These are phyloP conservation scores for Hyphopichia homilentoma DNA, from an alignment of 805 yeast species.

Conservation along the genomic window DNA sequence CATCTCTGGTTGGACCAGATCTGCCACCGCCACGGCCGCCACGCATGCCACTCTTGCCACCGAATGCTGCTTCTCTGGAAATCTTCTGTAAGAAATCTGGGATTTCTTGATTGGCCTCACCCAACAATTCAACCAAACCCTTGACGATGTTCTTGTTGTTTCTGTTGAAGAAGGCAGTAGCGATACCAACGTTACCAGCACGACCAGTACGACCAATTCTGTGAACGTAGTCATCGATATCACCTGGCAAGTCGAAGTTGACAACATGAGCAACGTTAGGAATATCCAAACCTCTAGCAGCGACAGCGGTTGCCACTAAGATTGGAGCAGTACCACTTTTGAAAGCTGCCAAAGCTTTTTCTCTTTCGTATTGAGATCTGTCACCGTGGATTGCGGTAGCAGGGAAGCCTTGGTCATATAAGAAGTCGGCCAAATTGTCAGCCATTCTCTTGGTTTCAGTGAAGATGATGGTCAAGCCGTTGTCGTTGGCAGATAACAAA, in stretches of 20 bases:
- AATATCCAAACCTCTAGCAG: constrained; percentile 99
- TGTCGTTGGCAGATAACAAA: constrained; percentile 69
- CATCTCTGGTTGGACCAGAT: constrained; percentile 48
- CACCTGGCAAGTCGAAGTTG: constrained; percentile 95
- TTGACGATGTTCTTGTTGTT: constrained; percentile 85
- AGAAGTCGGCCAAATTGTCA: constrained; percentile 88
- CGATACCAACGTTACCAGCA: constrained; percentile 99
- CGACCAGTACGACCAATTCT: constrained; percentile 99
- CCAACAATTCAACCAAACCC: constrained; percentile 79
- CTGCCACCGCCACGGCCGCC: constrained; percentile 44
- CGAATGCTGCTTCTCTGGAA: constrained; percentile 67
- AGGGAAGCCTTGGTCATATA: constrained; percentile 84
- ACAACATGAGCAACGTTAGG: constrained; percentile 98
- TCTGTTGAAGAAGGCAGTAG: constrained; percentile 98
- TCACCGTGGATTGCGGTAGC: constrained; percentile 99
- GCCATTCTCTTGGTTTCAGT: constrained; percentile 99
- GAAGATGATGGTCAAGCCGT: constrained; percentile 87
- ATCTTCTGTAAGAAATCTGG: constrained; percentile 83
- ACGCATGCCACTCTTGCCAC: constrained; percentile 39
- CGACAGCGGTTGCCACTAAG: constrained; percentile 98
- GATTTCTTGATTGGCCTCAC: constrained; percentile 97
- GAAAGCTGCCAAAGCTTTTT: constrained; percentile 92
- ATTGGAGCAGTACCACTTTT: constrained; percentile 89
- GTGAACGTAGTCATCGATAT: constrained; percentile 97
- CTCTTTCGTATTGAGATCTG: constrained; percentile 97